Evolutionary conservation across 1,139 yeast species (phyloP).

Genomic region (Candida gigantensis): DNA sequence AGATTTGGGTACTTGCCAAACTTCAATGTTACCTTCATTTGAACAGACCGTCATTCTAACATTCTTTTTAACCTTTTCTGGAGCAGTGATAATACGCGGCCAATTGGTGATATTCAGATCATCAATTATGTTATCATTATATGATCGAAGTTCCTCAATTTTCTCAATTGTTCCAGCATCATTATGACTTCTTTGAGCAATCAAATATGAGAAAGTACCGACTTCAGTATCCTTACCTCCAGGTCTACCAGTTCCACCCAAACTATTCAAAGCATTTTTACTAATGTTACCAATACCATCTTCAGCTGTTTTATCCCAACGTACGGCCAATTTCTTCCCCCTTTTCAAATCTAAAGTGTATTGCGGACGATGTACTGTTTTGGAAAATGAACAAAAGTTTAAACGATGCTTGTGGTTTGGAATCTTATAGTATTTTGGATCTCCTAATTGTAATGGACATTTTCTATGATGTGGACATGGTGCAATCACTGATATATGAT

Average conservation of each 20-base stretch:
- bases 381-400: slow-evolving; percentile 75
- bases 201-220: slow-evolving; percentile 75
- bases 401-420: slow-evolving; percentile 63
- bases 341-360: slow-evolving; percentile 78
- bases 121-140: slow-evolving; percentile 24
- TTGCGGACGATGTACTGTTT: slow-evolving; percentile 73
- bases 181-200: slow-evolving; percentile 59
- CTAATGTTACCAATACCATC: slow-evolving; percentile 52
- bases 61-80: slow-evolving; percentile 80
- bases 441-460: slow-evolving; percentile 83
- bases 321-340: slow-evolving; percentile 71
- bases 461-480: slow-evolving; percentile 89
- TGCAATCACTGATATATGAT: slow-evolving; percentile 67
- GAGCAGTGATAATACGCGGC: slow-evolving; percentile 76
- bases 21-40: slow-evolving; percentile 74
- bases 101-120: slow-evolving; percentile 46
- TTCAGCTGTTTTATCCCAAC: slow-evolving; percentile 63
- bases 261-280: slow-evolving; percentile 27
- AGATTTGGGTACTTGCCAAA: slow-evolving; percentile 86
- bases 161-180: slow-evolving; percentile 32
- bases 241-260: slow-evolving; percentile 72
- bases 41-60: slow-evolving; percentile 81
- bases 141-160: slow-evolving; percentile 37
- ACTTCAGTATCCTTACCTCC: slow-evolving; percentile 72
- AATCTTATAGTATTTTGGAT: slow-evolving; percentile 64